phyloP scores from a whole-genome alignment of 2,329 filamentous ascomycete genomes.

The Aureobasidium sp. region DNA sequence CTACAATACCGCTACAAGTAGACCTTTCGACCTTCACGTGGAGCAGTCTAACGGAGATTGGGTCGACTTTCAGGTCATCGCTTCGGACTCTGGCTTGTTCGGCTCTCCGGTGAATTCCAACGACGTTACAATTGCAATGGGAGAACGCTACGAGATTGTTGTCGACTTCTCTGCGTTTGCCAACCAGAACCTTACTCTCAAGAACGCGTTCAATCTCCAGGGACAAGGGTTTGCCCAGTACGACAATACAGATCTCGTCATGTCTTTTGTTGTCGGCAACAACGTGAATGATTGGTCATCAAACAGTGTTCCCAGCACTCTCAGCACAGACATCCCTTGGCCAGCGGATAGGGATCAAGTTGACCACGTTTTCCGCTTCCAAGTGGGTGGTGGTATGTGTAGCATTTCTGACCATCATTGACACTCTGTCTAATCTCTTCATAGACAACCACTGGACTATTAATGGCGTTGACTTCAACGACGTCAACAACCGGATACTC shows the following conservation, averaged over 20 bases:
- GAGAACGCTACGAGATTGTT: slow-evolving; percentile 53
- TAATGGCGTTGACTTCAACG: slow-evolving; percentile 29
- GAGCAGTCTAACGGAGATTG: slow-evolving; percentile 28
- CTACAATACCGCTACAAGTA: slow-evolving; percentile 43
- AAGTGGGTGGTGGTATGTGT: slow-evolving; percentile 5
- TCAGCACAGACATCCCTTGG: slow-evolving; percentile 24
- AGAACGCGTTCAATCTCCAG: slow-evolving; percentile 17
- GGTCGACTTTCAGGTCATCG: slow-evolving; percentile 49
- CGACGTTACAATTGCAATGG: slow-evolving; percentile 45
- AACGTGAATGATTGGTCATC: slow-evolving; percentile 32
- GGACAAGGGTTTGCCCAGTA: slow-evolving; percentile 42
- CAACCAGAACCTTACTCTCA: slow-evolving; percentile 37
- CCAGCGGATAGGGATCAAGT: slow-evolving; percentile 23
- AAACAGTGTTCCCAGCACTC: slow-evolving; percentile 29
- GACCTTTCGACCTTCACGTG: slow-evolving; percentile 47
- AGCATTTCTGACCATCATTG: background rate
- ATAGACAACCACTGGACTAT: slow-evolving; percentile 27
- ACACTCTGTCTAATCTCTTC: background rate
- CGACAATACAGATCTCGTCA: slow-evolving; percentile 45
- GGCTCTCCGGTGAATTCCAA: slow-evolving; percentile 37
- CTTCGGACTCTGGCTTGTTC: slow-evolving; percentile 49
- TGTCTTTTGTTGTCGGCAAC: slow-evolving; percentile 30
- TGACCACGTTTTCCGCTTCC: slow-evolving; percentile 30
- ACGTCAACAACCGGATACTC: slow-evolving; percentile 30
- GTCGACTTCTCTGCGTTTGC: slow-evolving; percentile 48